Base-by-base conservation (phyloP, 768 basidiomycete species). In the Psilocybe sp. region DNA sequence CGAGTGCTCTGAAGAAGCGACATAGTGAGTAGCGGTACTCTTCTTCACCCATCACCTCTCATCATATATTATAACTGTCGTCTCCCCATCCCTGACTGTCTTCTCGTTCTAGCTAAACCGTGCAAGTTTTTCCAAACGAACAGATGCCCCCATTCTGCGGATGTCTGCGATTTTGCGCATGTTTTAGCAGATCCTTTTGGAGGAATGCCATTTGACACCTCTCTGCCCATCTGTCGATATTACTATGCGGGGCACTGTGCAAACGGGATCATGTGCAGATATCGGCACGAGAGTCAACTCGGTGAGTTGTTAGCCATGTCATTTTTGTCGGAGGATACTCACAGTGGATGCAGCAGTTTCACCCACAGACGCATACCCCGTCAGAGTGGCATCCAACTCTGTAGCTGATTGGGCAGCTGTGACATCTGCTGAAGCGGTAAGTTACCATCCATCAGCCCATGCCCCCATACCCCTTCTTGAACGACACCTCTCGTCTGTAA, bases 161-260 rank as follows among this genome's bases (percentile, higher is more conserved):
- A 74, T 32, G 71, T 69, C 19, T 79, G 77, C 60, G 73, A 77
- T 53, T 77, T 79, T 58, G 69, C 70, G 33, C 76, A 79, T 57
- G 61, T 75, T 35, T 49, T 71, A 16, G 58, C 62, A 14, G 56
- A 63, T 20, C 63, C 70, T 42, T 54, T 58, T 16, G 41, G 60
- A 50, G 45, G 48, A 57, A 20, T 60, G 51, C 31, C 47, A 43
- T 36, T 38, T 33, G 42, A 54, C 1, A 54, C 50, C 16, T 43
- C 44, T 2, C 20, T 46, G 18, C 31, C 50, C 8, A 28, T 59
- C 15, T 75, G 74, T 52, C 63, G 67, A 46, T 73, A 68, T 53
- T 73, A 65, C 53, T 53, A 62, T 36, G 58, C 63, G 16, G 72
- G 73, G 5, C 63, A 62, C 40, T 76, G 74, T 59, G 56, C 57